Evolutionary conservation across 2,329 filamentous ascomycete species (phyloP), one percentile per base, ranked within the genome.

Genomic region (Fusarium marasasianum): DNA sequence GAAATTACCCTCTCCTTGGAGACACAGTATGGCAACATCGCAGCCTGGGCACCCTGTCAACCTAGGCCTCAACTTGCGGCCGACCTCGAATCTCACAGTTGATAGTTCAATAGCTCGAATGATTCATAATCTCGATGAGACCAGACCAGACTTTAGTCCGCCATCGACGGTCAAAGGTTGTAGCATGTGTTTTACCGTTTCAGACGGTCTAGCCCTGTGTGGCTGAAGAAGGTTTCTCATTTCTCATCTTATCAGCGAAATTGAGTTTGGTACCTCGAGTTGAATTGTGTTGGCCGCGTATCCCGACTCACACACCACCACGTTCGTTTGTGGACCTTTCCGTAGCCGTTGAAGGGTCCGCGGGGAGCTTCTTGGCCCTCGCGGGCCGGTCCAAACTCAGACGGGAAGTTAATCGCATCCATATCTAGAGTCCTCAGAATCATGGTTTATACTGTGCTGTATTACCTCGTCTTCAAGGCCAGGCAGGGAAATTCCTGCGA

Each of bases 361-460:
- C 51, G 47, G 61, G 66, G 57, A 71, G 61, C 48, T 64, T 74
- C 58, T 55, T 65, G 47, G 66, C 53, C 53, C 55, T 68, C 51
- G 63, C 67, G 71, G 71, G 71, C 71, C 71, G 71, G 58, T 58
- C 71, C 71, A 74, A 74, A 72, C 66, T 73, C 62, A 63, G 54
- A 50, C 66, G 71, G 71, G 68, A 73, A 51, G 66, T 70, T 74
- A 74, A 71, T 71, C 48, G 54, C 44, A 56, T 24, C 22, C 48
- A 51, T 53, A 61, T 61, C 62, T 68, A 68, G 51, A 58, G 59
- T 50, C 58, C 37, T 60, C 26, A 40, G 47, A 45, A n/a, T 44
- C 22, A 40, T 41, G 31, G 31, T 68, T 53, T 37, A 40, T 45
- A 53, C 51, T 70, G 65, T 56, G 63, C 59, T 66, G 40, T 71